These are phyloP conservation scores for Camellia granthamiana DNA, from an alignment of 148 eudicot genomes.

Conservation along the genomic window DNA sequence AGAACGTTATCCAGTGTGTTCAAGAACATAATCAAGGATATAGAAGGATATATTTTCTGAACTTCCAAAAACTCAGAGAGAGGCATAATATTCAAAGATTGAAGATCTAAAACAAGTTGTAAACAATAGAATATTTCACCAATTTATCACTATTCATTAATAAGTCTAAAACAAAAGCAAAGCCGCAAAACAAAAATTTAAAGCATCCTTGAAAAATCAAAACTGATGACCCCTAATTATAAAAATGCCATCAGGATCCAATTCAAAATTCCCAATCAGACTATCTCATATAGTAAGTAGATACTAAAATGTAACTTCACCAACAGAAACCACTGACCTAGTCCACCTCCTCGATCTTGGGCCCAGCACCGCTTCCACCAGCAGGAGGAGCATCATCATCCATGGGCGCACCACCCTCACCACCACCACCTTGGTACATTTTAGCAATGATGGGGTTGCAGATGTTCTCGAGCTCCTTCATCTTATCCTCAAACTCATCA, in stretches of 20 bases:
- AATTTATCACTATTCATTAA: too few relatives aligned
- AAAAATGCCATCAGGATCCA: background rate
- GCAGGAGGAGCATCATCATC: slow-evolving; percentile 26
- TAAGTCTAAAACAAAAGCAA: too few relatives aligned
- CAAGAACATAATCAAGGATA: too few relatives aligned
- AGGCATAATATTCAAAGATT: too few relatives aligned
- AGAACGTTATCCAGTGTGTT: too few relatives aligned
- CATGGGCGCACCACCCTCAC: slow-evolving; percentile 19
- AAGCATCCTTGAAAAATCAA: background rate
- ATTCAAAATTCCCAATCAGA: background rate
- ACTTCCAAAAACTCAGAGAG: too few relatives aligned
- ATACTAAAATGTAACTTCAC: background rate
- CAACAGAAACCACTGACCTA: background rate
- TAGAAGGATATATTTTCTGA: too few relatives aligned
- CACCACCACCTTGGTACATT: slow-evolving; percentile 35
- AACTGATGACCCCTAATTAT: background rate
- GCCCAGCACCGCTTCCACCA: slow-evolving; percentile 22
- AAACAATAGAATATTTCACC: background rate
- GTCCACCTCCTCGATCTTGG: slow-evolving; percentile 27
- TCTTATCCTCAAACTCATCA: slow-evolving; percentile 27
- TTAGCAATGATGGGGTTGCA: slow-evolving; percentile 30
- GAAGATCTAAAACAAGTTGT: background rate
- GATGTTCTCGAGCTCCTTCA: slow-evolving; percentile 26
- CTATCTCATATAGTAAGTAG: background rate
- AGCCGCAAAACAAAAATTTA: background rate